A percentile compares a stretch with the other conserved stretches of the same genome.
phyloP scores from a whole-genome alignment of 345 rosid species.

The Linum lewisii region DNA sequence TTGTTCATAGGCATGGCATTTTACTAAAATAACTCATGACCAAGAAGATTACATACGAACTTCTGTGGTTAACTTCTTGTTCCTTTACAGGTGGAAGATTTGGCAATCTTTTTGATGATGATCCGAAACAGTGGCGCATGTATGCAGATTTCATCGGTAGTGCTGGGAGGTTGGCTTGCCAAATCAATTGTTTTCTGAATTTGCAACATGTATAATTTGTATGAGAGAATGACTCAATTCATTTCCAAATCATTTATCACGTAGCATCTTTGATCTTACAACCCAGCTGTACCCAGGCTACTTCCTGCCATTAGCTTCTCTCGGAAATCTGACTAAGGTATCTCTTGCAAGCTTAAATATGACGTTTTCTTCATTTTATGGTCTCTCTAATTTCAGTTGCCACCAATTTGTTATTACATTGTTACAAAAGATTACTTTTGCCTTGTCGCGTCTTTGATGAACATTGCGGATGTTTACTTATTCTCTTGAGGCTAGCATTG shows the following conservation, averaged over 20 bases:
- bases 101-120: conserved; percentile 86
- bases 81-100: conserved; percentile 74
- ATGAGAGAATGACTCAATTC: not conserved
- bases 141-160: conserved; percentile 98
- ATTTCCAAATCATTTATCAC: conserved; percentile 16
- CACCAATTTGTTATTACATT: not conserved
- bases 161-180: conserved; percentile 63
- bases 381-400: not conserved
- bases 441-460: not conserved
- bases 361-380: not conserved
- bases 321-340: conserved; percentile 96
- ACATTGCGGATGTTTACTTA: not conserved
- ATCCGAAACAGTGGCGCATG: conserved; percentile 99
- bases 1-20: conserved; percentile 67
- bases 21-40: conserved; percentile 9
- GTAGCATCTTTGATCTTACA: conserved; percentile 85
- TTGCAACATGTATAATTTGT: not conserved
- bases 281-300: conserved; percentile 88
- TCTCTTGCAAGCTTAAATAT: conserved; percentile 1
- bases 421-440: not conserved
- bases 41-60: conserved; percentile 1
- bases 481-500: conserved; percentile 7
- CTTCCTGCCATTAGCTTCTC: conserved; percentile 82
- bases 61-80: conserved; percentile 15
- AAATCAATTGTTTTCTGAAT: conserved; percentile 1